Conservation (phyloP, 73 alveolate genomes). For the Paramecium sonneborni region DNA sequence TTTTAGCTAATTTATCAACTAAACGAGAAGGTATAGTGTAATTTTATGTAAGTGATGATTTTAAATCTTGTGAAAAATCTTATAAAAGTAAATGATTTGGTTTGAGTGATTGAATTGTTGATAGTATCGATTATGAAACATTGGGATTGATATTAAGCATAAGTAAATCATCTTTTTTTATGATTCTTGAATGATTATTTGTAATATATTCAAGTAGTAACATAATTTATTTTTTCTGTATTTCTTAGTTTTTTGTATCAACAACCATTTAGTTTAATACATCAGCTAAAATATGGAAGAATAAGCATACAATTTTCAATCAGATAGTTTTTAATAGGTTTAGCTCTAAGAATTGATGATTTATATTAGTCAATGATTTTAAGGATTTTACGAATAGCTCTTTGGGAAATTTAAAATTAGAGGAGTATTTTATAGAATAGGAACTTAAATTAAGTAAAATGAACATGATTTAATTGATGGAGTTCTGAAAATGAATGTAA, state of each 20-base stretch:
- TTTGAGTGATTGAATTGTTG: background rate
- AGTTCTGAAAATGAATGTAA: background rate
- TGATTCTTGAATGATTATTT: background rate
- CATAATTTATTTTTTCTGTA: background rate
- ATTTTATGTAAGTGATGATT: background rate
- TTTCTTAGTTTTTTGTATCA: background rate
- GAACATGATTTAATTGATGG: conserved; percentile 12
- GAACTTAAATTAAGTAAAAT: background rate
- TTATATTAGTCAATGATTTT: conserved; percentile 18
- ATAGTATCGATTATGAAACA: background rate
- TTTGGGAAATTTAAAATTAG: background rate
- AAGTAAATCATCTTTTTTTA: background rate
- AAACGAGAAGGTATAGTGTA: background rate
- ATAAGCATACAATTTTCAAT: background rate
- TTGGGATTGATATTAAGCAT: background rate
- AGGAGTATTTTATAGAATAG: background rate
- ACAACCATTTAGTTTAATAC: background rate
- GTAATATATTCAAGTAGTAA: conserved; percentile 10
- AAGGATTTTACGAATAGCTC: background rate
- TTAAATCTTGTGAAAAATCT: background rate
- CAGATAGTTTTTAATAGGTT: background rate
- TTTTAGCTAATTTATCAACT: background rate
- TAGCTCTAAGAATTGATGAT: background rate
- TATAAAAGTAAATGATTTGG: background rate
- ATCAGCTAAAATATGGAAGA: background rate